These are phyloP conservation scores for Lanzia echinophila DNA, from an alignment of 2,329 filamentous ascomycete genomes.

Conservation along the genomic window DNA sequence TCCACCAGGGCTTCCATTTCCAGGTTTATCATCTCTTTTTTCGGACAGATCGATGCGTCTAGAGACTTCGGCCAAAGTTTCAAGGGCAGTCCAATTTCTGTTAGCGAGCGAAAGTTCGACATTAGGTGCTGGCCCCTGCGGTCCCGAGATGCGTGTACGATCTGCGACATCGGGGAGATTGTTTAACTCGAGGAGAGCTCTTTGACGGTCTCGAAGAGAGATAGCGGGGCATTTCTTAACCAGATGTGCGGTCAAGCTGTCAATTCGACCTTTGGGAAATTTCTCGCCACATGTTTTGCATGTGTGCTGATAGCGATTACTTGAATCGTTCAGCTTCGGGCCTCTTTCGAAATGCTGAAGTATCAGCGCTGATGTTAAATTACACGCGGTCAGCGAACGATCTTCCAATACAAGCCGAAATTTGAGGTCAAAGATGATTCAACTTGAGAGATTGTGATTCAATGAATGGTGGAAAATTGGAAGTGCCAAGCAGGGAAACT, in stretches of 20 bases:
- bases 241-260: conserved; percentile 73
- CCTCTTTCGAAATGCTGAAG: conserved; percentile 84
- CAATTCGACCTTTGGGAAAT: conserved; percentile 84
- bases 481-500: conserved; percentile 8
- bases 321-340: conserved; percentile 78
- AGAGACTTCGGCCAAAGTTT: conserved; percentile 83
- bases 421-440: too few species aligned
- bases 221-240: conserved; percentile 82
- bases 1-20: conserved; percentile 36
- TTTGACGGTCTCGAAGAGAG: conserved; percentile 65
- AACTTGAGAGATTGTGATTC: too few species aligned
- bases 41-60: conserved; percentile 65
- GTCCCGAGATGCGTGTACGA: conserved; percentile 31
- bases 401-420: too few species aligned
- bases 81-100: conserved; percentile 70
- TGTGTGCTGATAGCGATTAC: conserved; percentile 86
- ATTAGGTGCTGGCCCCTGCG: conserved; percentile 21
- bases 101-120: conserved; percentile 39
- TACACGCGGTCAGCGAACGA: conserved; percentile 10
- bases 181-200: conserved; percentile 65
- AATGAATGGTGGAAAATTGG: neutral
- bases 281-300: conserved; percentile 84
- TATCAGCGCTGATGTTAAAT: conserved; percentile 50
- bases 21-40: conserved; percentile 48
- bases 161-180: conserved; percentile 52